A percentile compares a stretch with the other conserved stretches of the same genome.
phyloP scores from a whole-genome alignment of 2,329 filamentous ascomycete genomes.

The Paraphoma sp. region DNA sequence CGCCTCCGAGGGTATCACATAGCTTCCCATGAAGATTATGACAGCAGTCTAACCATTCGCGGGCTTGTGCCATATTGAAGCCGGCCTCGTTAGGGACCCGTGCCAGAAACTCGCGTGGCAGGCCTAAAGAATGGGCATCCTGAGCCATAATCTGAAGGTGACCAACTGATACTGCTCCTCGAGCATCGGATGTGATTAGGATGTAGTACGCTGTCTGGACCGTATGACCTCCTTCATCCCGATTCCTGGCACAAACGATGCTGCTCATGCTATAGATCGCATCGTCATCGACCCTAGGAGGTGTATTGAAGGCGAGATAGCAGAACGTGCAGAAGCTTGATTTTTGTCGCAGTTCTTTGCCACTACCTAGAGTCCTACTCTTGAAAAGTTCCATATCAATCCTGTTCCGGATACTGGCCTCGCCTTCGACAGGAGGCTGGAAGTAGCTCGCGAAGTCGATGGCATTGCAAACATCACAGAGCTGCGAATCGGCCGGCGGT shows the following conservation, averaged over 20 bases:
- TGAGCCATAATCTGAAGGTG: slow-evolving; percentile 1
- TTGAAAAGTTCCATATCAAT: too few relatives aligned
- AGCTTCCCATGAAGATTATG: not conserved
- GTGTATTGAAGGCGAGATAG: not conserved
- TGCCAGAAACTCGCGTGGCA: slow-evolving; percentile 1
- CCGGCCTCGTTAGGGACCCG: not conserved
- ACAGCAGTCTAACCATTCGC: slow-evolving; percentile 1
- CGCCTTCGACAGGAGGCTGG: too few relatives aligned
- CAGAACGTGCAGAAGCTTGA: not conserved
- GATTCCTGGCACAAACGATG: not conserved
- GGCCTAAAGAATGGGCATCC: not conserved
- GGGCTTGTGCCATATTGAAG: slow-evolving; percentile 1
- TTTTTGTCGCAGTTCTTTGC: too few relatives aligned
- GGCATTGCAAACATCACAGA: too few relatives aligned
- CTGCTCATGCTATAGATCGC: not conserved
- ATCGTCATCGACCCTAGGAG: not conserved
- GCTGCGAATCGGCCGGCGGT: too few relatives aligned
- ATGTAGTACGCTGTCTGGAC: not conserved
- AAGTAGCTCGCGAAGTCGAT: too few relatives aligned
- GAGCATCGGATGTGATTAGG: not conserved
- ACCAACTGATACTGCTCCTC: not conserved
- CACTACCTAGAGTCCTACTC: too few relatives aligned
- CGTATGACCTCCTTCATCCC: not conserved
- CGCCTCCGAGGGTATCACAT: not conserved
- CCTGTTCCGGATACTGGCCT: too few relatives aligned